phyloP scores from a whole-genome alignment of 2,329 filamentous ascomycete species.

The Emydomyces testavorans region DNA sequence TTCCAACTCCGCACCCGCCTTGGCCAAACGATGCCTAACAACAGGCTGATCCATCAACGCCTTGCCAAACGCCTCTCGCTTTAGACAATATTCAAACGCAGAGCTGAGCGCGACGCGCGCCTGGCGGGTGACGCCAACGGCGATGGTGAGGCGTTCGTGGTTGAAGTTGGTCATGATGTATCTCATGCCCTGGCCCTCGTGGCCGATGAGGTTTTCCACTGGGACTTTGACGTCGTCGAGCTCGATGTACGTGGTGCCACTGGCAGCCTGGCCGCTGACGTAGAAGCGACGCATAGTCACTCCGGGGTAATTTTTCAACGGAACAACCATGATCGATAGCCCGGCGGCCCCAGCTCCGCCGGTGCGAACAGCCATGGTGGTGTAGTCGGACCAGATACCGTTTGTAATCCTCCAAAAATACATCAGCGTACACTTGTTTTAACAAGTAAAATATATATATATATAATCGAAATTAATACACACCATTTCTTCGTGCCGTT shows the following conservation, averaged over 20 bases:
- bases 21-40: conserved; percentile 60
- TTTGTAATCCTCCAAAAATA: conserved; percentile 49
- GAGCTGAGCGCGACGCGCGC: conserved; percentile 49
- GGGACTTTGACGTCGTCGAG: conserved; percentile 64
- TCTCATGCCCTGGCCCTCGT: conserved; percentile 59
- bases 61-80: conserved; percentile 57
- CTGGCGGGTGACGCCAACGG: conserved; percentile 52
- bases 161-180: conserved; percentile 74
- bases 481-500: conserved; percentile 70
- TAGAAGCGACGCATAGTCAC: conserved; percentile 58
- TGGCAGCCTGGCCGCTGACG: conserved; percentile 52
- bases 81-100: conserved; percentile 53
- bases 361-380: conserved; percentile 61
- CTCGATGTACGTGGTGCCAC: conserved; percentile 64
- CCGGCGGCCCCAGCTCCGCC: conserved; percentile 53
- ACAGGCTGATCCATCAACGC: conserved; percentile 63
- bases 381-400: conserved; percentile 57
- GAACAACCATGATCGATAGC: conserved; percentile 57
- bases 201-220: conserved; percentile 56
- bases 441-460: neutral
- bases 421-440: too few species aligned
- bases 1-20: conserved; percentile 56
- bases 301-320: conserved; percentile 54
- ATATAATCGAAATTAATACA: neutral
- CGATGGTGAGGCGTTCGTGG: conserved; percentile 59